Evolutionary conservation across 2,329 filamentous ascomycete genomes (phyloP), one percentile per base, ranked within the genome.

Genomic region (Xylariaceae sp.): DNA sequence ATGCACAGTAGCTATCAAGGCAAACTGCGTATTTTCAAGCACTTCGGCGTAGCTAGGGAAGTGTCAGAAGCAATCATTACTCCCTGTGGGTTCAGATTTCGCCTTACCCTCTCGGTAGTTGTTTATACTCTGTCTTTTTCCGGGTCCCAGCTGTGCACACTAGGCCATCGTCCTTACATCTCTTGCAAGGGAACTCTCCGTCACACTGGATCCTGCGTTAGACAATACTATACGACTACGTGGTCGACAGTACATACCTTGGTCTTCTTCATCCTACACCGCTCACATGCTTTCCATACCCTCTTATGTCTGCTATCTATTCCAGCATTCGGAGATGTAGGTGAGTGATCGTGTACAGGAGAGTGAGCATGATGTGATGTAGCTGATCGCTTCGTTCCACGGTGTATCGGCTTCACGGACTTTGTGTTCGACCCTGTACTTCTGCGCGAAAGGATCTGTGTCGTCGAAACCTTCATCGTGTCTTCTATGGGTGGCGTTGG

Each of bases 91-190:
- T 19, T 39, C 11, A 30, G 17, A 27, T 27, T n/a, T 36, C 33
- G 17, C 63, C 76, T 51, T 74, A 83, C 75, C 81, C 81, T 71
- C 77, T 70, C 11, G 82, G 81, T 42, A 85, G 65, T 66, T 85
- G 81, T 70, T 85, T 85, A 65, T 82, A 85, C 60, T 85, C 81
- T n/a, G 80, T 81, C 77, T 85, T 85, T 62, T 84, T 85, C 54
- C 82, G 71, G 12, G 80, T 77, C 7, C 81, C 81, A 14, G 81
- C 80, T 7, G 79, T 83, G 67, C 82, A 85, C 17, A 85, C 78
- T 7, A 83, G 70, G 14, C 80, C 80, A 53, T 85, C 82, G 57
- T 85, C 81, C 66, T 82, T 84, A 65, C 82, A 85, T 59, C 82
- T 71, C 68, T 85, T 84, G 66, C 82, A 85, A 10, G 81, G 81